These are phyloP conservation scores for Leccinum disarticulatum DNA, from an alignment of 768 basidiomycete species.

Conservation along the genomic window DNA sequence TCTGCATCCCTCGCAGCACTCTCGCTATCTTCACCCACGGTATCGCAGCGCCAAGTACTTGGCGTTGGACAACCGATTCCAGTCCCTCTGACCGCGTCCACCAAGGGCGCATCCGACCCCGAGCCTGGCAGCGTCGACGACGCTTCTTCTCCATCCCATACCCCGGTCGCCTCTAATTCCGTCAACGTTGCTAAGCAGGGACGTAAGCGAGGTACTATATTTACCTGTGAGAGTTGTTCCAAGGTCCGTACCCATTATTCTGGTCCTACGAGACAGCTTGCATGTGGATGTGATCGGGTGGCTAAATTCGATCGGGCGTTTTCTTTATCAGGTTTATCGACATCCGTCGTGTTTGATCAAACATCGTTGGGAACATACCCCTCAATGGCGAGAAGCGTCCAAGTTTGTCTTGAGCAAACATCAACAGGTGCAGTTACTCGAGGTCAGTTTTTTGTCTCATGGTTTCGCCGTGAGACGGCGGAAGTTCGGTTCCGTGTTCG, in stretches of 20 bases:
- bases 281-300: conserved; percentile 5
- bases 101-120: conserved; percentile 6
- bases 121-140: conserved; percentile 20
- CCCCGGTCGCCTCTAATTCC: conserved; percentile 7
- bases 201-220: conserved; percentile 83
- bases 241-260: conserved; percentile 56
- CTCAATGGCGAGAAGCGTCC: conserved; percentile 92
- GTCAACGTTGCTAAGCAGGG: conserved; percentile 36
- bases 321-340: conserved; percentile 62
- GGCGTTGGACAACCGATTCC: conserved; percentile 14
- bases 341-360: conserved; percentile 96
- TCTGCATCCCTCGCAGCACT: conserved; percentile 42
- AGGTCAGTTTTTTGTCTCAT: conserved; percentile 46
- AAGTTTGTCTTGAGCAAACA: conserved; percentile 93
- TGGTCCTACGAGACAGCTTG: background rate
- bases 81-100: background rate
- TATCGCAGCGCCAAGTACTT: conserved; percentile 22
- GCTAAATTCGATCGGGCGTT: conserved; percentile 1
- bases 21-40: conserved; percentile 41
- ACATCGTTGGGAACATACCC: conserved; percentile 97
- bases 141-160: conserved; percentile 6
- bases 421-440: conserved; percentile 95
- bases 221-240: conserved; percentile 91
- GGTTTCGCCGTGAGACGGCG: background rate
- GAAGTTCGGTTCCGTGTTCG: background rate